These are phyloP conservation scores for Hemileia vastatrix DNA, from an alignment of 1,284 basidiomycete genomes.

Conservation along the genomic window DNA sequence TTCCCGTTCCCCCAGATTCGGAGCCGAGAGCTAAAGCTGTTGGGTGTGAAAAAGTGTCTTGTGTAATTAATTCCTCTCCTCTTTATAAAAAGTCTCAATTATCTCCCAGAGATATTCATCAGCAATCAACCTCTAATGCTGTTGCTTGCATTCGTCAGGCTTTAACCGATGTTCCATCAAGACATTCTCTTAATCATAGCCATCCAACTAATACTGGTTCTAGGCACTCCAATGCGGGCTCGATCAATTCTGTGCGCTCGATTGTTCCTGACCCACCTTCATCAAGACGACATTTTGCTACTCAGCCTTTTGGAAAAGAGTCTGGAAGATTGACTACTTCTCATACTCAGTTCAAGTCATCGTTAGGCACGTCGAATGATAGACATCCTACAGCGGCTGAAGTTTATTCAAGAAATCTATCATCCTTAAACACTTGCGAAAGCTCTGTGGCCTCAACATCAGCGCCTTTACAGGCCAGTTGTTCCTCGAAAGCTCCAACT, in stretches of 20 bases:
- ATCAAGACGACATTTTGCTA: constrained; percentile 16
- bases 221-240: no score
- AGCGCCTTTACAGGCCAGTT: not conserved
- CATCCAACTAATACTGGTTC: no score
- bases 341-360: constrained; percentile 1
- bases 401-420: no score
- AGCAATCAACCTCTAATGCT: constrained; percentile 14
- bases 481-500: constrained; percentile 8
- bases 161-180: constrained; percentile 8
- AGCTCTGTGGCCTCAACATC: constrained; percentile 4
- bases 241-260: not conserved
- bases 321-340: constrained; percentile 1
- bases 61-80: no score
- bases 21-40: no score
- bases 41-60: no score
- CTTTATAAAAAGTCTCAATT: no score
- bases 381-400: not conserved
- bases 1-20: no score
- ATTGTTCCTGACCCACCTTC: not conserved
- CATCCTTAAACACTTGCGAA: constrained; percentile 4
- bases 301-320: constrained; percentile 5
- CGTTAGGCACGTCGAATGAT: not conserved
- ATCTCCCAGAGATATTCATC: no score
- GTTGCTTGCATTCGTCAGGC: constrained; percentile 20
- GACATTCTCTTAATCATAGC: not conserved